Evolutionary conservation across 1,139 yeast genomes (phyloP).

Genomic region (Hansenula sp.): DNA sequence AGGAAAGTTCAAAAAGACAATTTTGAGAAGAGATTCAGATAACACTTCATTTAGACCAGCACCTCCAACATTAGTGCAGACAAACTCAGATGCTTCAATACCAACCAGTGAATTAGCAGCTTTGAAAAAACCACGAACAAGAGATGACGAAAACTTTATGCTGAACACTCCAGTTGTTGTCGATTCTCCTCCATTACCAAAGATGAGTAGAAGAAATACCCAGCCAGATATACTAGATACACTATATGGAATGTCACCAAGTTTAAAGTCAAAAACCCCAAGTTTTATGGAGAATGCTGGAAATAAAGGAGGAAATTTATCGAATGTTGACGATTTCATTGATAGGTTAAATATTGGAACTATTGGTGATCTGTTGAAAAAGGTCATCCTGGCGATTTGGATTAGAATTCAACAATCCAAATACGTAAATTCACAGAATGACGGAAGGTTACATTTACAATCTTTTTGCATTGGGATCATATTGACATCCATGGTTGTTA

Average conservation of each 20-base stretch:
- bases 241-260: not conserved
- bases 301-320: not conserved
- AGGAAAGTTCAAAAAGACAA: slow-evolving; percentile 5
- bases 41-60: not conserved
- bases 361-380: slow-evolving; percentile 5
- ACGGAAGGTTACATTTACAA: slow-evolving; percentile 20
- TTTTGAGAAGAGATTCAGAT: slow-evolving; percentile 9
- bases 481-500: slow-evolving; percentile 9
- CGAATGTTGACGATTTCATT: slow-evolving; percentile 12
- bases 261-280: not conserved
- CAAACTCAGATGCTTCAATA: not conserved
- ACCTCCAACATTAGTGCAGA: not conserved
- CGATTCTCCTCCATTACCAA: not conserved
- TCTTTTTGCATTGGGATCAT: slow-evolving; percentile 19
- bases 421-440: slow-evolving; percentile 16
- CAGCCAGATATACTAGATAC: not conserved
- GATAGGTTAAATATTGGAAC: slow-evolving; percentile 12
- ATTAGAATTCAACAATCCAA: slow-evolving; percentile 10
- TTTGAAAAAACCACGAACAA: slow-evolving; percentile 3
- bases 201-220: not conserved
- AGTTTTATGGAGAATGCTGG: not conserved
- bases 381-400: not conserved
- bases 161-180: slow-evolving; percentile 4
- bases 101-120: not conserved
- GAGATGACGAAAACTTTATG: slow-evolving; percentile 10